Conservation (phyloP, 116 monocot genomes). For the Dioscorea cayenensis region DNA sequence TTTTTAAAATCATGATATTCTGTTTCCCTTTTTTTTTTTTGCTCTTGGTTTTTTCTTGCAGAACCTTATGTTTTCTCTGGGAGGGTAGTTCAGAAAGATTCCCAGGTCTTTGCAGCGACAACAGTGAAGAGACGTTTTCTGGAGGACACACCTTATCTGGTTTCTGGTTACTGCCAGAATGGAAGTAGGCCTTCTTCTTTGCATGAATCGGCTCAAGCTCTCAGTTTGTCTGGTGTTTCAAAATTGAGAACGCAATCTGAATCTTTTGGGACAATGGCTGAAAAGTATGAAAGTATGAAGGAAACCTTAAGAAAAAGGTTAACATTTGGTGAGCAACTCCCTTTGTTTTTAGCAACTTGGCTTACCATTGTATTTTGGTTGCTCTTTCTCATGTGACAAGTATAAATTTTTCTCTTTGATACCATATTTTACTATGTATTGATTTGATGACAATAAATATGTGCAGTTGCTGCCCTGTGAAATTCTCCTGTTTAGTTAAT, state of each 20-base stretch:
- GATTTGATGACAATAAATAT: too few species aligned
- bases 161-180: conserved; percentile 62
- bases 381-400: too few species aligned
- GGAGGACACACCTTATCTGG: conserved; percentile 78
- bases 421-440: too few species aligned
- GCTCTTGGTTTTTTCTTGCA: conserved; percentile 11
- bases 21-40: not conserved
- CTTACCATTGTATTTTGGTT: too few species aligned
- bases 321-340: conserved; percentile 71
- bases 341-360: not conserved
- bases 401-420: too few species aligned
- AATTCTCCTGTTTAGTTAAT: not conserved
- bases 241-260: conserved; percentile 28
- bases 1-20: conserved; percentile 2
- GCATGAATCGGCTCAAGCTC: conserved; percentile 19
- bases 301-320: conserved; percentile 70
- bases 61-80: conserved; percentile 78
- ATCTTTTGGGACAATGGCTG: conserved; percentile 54
- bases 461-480: too few species aligned
- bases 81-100: conserved; percentile 79
- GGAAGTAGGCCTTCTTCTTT: conserved; percentile 11
- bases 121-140: conserved; percentile 70
- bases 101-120: conserved; percentile 70
- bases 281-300: conserved; percentile 88
- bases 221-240: conserved; percentile 7